Base-by-base conservation (phyloP, 306 rosid genomes). In the Bauhinia variegata region DNA sequence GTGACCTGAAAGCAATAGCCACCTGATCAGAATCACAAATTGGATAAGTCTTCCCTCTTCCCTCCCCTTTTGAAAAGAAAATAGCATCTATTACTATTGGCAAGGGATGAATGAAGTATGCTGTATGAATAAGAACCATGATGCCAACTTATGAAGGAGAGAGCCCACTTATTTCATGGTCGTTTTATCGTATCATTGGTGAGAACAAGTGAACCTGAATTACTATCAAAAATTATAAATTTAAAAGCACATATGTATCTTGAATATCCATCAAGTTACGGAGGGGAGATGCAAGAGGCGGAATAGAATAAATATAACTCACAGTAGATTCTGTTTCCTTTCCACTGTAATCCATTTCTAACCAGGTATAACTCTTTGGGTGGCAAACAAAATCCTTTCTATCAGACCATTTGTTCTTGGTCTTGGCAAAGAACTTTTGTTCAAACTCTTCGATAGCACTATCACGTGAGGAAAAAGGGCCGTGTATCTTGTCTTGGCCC, bases 321-420 rank as follows among this genome's bases (percentile, higher is more conserved):
- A 93, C 99, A 7, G 67, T 52, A 59, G 77, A 61, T 63, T 86
- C 85, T 51, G 65, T 52, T 46, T 80, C 88, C 58, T 81, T 79
- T 78, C 83, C 84, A 11, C 79, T 50, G 68, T 90, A 90, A 74
- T 93, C 99, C 96, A 93, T 90, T 77, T 93, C 96, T 76, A 93
- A 73, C 99, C 92, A 90, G 42, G 81, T 81, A 77, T 93, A 88
- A 72, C 80, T 36, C 73, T 77, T 84, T 9, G 91, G 90, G 73
- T 85, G 47, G 79, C 60, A 78, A 72, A 83, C 48, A 51, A 93
- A 88, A 10, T 34, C 67, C 14, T 70, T 82, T 74, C 99, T 78
- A 68, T 73, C 5, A 7, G 84, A 82, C 99, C 99, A 93, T 15
- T 60, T 41, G 70, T 93, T 93, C 77, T 65, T 86, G 54, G 99